These are phyloP conservation scores for Soucietia sequanensis DNA, from an alignment of 805 yeast species.

Conservation along the genomic window DNA sequence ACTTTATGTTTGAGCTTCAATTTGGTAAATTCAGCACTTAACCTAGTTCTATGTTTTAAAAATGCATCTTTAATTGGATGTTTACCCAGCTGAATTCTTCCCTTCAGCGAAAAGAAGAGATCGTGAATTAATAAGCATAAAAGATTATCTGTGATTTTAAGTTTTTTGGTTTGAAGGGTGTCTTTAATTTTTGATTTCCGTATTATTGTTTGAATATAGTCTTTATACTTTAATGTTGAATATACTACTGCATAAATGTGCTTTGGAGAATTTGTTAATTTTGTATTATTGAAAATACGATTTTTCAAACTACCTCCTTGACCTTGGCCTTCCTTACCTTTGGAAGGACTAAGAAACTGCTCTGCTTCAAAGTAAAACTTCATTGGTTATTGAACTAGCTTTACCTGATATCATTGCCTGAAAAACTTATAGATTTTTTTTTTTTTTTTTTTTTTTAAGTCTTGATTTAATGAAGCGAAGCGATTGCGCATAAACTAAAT, in stretches of 20 bases:
- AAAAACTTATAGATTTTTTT: no score
- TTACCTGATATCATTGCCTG: no score
- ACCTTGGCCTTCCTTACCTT: no score
- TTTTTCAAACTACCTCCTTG: slow-evolving; percentile 38
- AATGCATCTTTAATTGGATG: slow-evolving; percentile 82
- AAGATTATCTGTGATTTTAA: slow-evolving; percentile 50
- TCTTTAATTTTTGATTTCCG: slow-evolving; percentile 65
- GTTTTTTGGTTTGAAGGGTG: slow-evolving; percentile 41
- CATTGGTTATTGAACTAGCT: no score
- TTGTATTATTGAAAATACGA: slow-evolving; percentile 36
- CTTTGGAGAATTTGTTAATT: slow-evolving; percentile 58
- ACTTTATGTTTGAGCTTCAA: slow-evolving; percentile 73
- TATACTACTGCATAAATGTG: slow-evolving; percentile 83
- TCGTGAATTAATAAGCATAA: slow-evolving; percentile 77
- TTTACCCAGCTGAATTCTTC: slow-evolving; percentile 86
- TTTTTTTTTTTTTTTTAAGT: no score
- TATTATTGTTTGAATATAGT: slow-evolving; percentile 60
- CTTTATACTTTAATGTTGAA: slow-evolving; percentile 72
- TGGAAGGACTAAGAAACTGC: slow-evolving; percentile 28
- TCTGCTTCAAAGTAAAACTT: slow-evolving; percentile 45
- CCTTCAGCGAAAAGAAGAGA: slow-evolving; percentile 67
- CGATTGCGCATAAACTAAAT: no score
- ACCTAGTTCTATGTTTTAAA: slow-evolving; percentile 72
- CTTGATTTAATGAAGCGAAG: no score
- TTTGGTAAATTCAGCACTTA: slow-evolving; percentile 78